These are phyloP conservation scores for Blastobotrys americana DNA, from an alignment of 805 yeast species.

Conservation along the genomic window DNA sequence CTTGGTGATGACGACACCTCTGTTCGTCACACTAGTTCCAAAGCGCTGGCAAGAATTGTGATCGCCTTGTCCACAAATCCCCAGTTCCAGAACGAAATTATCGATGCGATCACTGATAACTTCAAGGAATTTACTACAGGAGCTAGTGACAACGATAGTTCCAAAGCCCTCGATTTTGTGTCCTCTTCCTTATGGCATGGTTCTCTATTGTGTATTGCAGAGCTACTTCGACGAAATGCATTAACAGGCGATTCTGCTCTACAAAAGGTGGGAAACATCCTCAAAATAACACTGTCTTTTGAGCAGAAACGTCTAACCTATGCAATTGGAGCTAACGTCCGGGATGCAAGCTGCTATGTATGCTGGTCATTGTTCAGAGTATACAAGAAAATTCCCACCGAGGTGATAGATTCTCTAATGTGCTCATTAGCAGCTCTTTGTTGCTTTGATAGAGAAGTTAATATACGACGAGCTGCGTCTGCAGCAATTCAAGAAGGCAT, in stretches of 20 bases:
- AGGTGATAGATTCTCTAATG: slow-evolving; percentile 19
- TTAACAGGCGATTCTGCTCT: slow-evolving; percentile 9
- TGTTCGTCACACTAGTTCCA: slow-evolving; percentile 60
- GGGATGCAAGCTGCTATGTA: slow-evolving; percentile 81
- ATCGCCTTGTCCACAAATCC: slow-evolving; percentile 16
- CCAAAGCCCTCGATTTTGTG: slow-evolving; percentile 26
- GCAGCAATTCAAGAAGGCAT: slow-evolving; percentile 83
- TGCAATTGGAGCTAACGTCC: slow-evolving; percentile 56
- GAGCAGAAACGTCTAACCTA: slow-evolving; percentile 49
- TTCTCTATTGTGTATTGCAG: slow-evolving; percentile 50
- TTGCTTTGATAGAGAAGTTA: slow-evolving; percentile 66
- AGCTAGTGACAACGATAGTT: slow-evolving; percentile 6
- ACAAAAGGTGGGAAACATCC: slow-evolving; percentile 25
- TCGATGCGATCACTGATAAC: slow-evolving; percentile 26
- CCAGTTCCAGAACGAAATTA: slow-evolving; percentile 22
- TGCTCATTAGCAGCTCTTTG: slow-evolving; percentile 43
- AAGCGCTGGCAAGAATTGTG: slow-evolving; percentile 49
- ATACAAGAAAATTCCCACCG: slow-evolving; percentile 21
- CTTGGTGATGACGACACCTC: slow-evolving; percentile 45
- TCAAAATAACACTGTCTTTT: slow-evolving; percentile 45
- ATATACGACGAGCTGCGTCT: slow-evolving; percentile 70
- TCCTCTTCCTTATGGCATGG: slow-evolving; percentile 50
- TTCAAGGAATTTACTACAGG: slow-evolving; percentile 14
- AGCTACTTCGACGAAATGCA: slow-evolving; percentile 30
- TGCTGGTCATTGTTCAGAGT: slow-evolving; percentile 67